Conservation (phyloP, 2,329 filamentous ascomycete species). For the Paramyrothecium roridum region DNA sequence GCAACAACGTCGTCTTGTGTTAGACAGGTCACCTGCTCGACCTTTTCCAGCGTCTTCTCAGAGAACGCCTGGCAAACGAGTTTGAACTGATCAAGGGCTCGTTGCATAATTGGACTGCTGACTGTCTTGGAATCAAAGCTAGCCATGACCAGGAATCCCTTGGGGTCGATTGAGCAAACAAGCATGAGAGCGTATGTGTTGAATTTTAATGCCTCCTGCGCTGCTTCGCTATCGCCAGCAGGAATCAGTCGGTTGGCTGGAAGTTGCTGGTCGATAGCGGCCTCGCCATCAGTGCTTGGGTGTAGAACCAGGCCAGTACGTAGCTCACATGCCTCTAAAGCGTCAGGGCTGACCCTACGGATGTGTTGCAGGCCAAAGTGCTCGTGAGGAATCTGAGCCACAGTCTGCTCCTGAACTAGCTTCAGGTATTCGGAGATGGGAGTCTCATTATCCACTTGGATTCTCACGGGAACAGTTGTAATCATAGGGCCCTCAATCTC, state of each 20-base stretch:
- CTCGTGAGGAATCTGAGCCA: slow-evolving; percentile 60
- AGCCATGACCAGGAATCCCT: slow-evolving; percentile 56
- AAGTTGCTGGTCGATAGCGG: slow-evolving; percentile 19
- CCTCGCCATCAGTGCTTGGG: slow-evolving; percentile 31
- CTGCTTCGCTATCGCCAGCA: slow-evolving; percentile 52
- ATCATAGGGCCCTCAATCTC: slow-evolving; percentile 60
- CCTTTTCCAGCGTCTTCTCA: slow-evolving; percentile 23
- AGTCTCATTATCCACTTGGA: slow-evolving; percentile 38
- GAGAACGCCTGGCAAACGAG: slow-evolving; percentile 48
- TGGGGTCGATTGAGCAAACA: slow-evolving; percentile 57
- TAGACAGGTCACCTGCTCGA: slow-evolving; percentile 31
- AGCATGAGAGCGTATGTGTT: slow-evolving; percentile 63
- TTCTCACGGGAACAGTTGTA: slow-evolving; percentile 54
- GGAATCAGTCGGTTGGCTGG: slow-evolving; percentile 52
- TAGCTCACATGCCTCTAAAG: slow-evolving; percentile 53
- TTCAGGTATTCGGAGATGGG: slow-evolving; percentile 51
- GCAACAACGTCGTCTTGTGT: slow-evolving; percentile 28
- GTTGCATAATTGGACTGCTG: slow-evolving; percentile 46
- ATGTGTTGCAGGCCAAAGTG: slow-evolving; percentile 61
- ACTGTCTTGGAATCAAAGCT: slow-evolving; percentile 64
- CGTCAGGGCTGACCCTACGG: slow-evolving; percentile 51
- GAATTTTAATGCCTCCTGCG: slow-evolving; percentile 57
- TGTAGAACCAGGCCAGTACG: slow-evolving; percentile 54
- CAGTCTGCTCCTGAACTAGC: slow-evolving; percentile 52
- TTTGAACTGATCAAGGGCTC: slow-evolving; percentile 49